phyloP scores from a whole-genome alignment of 768 basidiomycete genomes.

The Clathrus columnatus region DNA sequence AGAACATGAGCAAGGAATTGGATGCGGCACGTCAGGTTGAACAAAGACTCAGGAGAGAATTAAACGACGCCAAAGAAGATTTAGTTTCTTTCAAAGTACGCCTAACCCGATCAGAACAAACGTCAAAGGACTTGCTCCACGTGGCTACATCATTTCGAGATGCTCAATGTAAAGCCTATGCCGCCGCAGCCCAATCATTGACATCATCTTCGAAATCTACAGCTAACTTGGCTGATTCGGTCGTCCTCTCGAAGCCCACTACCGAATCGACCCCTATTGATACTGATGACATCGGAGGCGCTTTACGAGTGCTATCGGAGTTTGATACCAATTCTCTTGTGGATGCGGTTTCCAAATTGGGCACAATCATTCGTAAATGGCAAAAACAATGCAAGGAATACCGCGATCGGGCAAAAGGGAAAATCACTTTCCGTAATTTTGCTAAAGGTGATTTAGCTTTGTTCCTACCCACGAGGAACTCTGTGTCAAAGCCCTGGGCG shows the following conservation, averaged over 20 bases:
- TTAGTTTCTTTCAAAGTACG: conserved; percentile 60
- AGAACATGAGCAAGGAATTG: conserved; percentile 61
- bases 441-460: conserved; percentile 90
- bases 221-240: conserved; percentile 30
- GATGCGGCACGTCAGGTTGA: conserved; percentile 60
- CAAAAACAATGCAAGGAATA: conserved; percentile 96
- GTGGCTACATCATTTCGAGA: conserved; percentile 71
- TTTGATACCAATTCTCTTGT: conserved; percentile 49
- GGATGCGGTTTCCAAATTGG: conserved; percentile 72
- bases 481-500: conserved; percentile 91
- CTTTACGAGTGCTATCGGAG: conserved; percentile 47
- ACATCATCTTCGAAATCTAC: conserved; percentile 39
- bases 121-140: conserved; percentile 76
- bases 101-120: conserved; percentile 53
- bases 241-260: conserved; percentile 38
- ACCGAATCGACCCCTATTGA: conserved; percentile 71
- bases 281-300: conserved; percentile 61
- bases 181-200: conserved; percentile 49
- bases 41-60: conserved; percentile 61
- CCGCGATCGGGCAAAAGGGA: conserved; percentile 89
- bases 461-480: conserved; percentile 93
- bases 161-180: conserved; percentile 65
- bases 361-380: conserved; percentile 90
- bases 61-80: conserved; percentile 59
- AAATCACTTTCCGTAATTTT: conserved; percentile 95